Percentiles rank a stretch among this genome's conserved stretches.
Evolutionary conservation across 1,284 basidiomycete genomes (phyloP).

Genomic region (Hypsizygus ulmarius): DNA sequence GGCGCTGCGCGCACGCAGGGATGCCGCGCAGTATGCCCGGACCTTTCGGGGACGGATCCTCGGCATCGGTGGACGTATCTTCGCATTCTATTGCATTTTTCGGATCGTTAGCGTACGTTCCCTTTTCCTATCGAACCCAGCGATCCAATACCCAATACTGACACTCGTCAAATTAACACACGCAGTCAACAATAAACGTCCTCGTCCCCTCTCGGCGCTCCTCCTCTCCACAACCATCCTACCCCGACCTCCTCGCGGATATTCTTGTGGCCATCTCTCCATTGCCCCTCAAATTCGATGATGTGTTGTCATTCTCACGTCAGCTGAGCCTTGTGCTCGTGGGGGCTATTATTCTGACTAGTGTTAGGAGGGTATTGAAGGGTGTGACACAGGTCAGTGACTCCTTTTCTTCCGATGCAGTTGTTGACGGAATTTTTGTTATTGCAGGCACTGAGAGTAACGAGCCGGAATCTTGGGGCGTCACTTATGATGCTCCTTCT

Average conservation of each 20-base stretch:
- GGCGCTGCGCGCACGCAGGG: conserved; percentile 46
- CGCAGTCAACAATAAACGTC: conserved; percentile 63
- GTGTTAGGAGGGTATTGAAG: conserved; percentile 62
- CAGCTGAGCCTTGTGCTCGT: conserved; percentile 70
- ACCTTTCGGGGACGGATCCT: conserved; percentile 56
- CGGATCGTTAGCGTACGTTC: conserved; percentile 61
- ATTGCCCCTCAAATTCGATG: conserved; percentile 34
- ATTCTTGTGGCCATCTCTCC: conserved; percentile 48
- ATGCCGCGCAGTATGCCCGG: conserved; percentile 46
- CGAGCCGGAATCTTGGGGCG: conserved; percentile 64
- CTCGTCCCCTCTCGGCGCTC: conserved; percentile 40
- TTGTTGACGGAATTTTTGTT: neutral
- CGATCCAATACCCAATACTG: conserved; percentile 9
- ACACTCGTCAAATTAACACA: neutral
- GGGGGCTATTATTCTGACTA: conserved; percentile 69
- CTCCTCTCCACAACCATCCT: conserved; percentile 31
- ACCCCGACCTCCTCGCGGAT: conserved; percentile 57
- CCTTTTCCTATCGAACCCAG: conserved; percentile 6
- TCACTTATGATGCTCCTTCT: conserved; percentile 71
- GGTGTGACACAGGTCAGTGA: conserved; percentile 63
- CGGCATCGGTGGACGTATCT: conserved; percentile 47
- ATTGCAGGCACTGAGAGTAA: conserved; percentile 55
- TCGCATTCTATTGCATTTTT: conserved; percentile 67
- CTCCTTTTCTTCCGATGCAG: conserved; percentile 3
- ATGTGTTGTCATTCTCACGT: conserved; percentile 49